phyloP scores from a whole-genome alignment of 805 yeast species.

The Ogataea neopini region DNA sequence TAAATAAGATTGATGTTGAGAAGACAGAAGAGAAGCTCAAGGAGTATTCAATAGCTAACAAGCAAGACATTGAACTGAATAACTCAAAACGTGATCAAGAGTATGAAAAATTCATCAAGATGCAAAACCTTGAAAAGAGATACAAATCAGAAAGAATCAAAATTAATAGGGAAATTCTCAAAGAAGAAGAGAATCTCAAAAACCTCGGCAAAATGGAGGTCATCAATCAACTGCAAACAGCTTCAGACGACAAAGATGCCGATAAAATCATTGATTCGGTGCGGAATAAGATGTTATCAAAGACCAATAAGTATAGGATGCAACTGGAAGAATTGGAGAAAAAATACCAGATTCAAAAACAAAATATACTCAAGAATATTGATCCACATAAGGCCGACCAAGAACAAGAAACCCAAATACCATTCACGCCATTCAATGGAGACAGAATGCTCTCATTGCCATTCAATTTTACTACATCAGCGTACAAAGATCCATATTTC shows the following conservation, averaged over 20 bases:
- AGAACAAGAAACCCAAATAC: slow-evolving; percentile 39
- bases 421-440: slow-evolving; percentile 94
- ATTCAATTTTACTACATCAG: slow-evolving; percentile 40
- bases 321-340: slow-evolving; percentile 46
- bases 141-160: slow-evolving; percentile 66
- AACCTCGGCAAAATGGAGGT: slow-evolving; percentile 54
- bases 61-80: slow-evolving; percentile 72
- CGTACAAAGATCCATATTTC: slow-evolving; percentile 64
- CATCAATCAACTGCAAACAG: slow-evolving; percentile 47
- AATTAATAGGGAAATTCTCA: slow-evolving; percentile 57
- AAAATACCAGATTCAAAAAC: slow-evolving; percentile 31
- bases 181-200: slow-evolving; percentile 48
- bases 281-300: slow-evolving; percentile 54
- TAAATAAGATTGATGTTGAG: slow-evolving; percentile 67
- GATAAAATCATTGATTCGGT: slow-evolving; percentile 53
- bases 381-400: slow-evolving; percentile 34
- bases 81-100: slow-evolving; percentile 74
- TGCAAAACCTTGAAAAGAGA: slow-evolving; percentile 72
- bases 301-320: slow-evolving; percentile 64
- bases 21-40: slow-evolving; percentile 64
- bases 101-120: slow-evolving; percentile 57
- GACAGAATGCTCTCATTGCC: slow-evolving; percentile 63
- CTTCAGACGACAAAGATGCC: slow-evolving; percentile 36
- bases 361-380: slow-evolving; percentile 27
- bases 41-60: slow-evolving; percentile 72